phyloP scores from a whole-genome alignment of 176 grass and related monocot genomes.

The Dactylis glomerata region DNA sequence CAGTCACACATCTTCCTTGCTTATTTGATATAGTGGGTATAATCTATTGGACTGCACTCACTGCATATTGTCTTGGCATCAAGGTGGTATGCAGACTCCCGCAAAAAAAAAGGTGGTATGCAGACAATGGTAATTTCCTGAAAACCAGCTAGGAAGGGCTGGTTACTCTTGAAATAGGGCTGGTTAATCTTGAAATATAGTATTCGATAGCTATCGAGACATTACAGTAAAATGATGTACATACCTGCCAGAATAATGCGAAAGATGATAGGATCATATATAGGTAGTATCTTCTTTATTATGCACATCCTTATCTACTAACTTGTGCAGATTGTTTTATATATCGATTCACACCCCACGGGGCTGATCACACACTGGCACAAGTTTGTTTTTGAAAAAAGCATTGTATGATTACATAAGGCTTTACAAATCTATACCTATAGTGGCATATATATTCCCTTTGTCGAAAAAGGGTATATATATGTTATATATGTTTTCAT shows the following conservation, averaged over 20 bases:
- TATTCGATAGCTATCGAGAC: neutral
- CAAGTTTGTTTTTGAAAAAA: neutral
- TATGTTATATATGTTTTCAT: neutral
- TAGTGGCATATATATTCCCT: neutral
- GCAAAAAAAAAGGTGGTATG: too few species aligned
- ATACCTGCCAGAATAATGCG: neutral
- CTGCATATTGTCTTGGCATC: neutral
- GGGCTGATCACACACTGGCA: neutral
- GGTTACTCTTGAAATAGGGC: neutral
- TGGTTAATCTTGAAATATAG: neutral
- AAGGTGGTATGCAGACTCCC: constrained; percentile 14
- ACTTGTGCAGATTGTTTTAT: neutral
- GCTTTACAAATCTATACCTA: neutral
- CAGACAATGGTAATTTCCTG: neutral
- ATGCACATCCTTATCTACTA: neutral
- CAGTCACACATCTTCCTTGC: neutral
- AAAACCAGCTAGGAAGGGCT: neutral
- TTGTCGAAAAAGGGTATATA: too few species aligned
- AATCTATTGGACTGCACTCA: neutral
- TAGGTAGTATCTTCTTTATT: neutral
- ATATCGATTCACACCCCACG: neutral
- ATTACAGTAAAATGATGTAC: neutral
- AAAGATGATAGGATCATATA: neutral
- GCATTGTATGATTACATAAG: neutral
- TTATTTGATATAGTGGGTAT: neutral